phyloP scores from a whole-genome alignment of 306 rosid species.

The Malus sylvestris region DNA sequence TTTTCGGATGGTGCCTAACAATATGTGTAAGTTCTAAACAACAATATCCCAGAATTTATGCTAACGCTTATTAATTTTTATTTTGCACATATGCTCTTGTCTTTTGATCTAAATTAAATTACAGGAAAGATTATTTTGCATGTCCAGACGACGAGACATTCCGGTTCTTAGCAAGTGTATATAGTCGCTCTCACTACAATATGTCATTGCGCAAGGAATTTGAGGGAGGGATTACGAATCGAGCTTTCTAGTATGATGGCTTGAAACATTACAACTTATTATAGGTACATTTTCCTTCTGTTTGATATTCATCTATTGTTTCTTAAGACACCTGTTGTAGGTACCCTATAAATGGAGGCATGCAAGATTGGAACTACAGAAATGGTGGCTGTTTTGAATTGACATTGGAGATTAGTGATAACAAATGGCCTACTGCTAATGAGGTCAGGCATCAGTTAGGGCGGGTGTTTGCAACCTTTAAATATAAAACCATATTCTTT shows the following conservation, averaged over 20 bases:
- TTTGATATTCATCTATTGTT: constrained; percentile 23
- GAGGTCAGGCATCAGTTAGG: constrained; percentile 43
- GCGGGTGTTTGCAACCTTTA: background rate
- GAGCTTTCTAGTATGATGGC: constrained; percentile 73
- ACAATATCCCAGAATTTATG: background rate
- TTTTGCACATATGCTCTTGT: constrained; percentile 1
- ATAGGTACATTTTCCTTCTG: background rate
- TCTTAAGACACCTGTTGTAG: constrained; percentile 40
- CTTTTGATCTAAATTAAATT: constrained; percentile 30
- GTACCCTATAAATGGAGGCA: constrained; percentile 95
- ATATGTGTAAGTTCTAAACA: background rate
- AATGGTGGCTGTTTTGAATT: constrained; percentile 80
- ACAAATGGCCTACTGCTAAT: constrained; percentile 83
- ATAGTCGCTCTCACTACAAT: constrained; percentile 80
- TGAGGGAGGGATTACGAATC: constrained; percentile 73
- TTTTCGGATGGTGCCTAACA: background rate
- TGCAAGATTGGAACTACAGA: constrained; percentile 98
- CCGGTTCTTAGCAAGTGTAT: constrained; percentile 72
- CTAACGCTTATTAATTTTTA: background rate
- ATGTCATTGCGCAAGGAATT: constrained; percentile 87
- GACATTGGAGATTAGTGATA: constrained; percentile 83
- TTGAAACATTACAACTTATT: background rate
- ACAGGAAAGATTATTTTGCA: constrained; percentile 67
- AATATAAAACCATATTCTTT: background rate
- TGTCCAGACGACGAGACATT: constrained; percentile 88